Conservation (phyloP, 768 basidiomycete genomes). For the Krasilnikovozyma curviuscula region DNA sequence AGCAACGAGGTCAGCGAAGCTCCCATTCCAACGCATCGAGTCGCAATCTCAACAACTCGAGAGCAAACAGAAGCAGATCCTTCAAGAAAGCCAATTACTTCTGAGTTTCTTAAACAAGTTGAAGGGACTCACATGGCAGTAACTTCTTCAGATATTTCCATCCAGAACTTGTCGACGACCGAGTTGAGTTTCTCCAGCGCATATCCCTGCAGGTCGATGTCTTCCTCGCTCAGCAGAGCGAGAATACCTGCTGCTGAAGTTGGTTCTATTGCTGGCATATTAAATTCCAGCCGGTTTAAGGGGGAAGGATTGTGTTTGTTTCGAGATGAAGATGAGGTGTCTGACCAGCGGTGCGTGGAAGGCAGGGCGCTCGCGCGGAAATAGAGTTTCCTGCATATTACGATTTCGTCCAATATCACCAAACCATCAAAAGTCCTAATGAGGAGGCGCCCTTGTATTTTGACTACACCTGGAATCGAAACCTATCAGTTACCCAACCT, state of each 20-base stretch:
- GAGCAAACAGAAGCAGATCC: neutral
- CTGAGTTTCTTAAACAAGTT: neutral
- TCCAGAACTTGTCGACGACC: slow-evolving; percentile 89
- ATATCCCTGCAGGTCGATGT: slow-evolving; percentile 71
- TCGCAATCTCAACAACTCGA: neutral
- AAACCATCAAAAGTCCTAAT: too few relatives aligned
- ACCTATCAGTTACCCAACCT: too few relatives aligned
- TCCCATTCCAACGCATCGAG: neutral
- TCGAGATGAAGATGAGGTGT: neutral
- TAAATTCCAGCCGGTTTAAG: neutral
- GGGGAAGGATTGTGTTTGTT: neutral
- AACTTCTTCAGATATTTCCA: slow-evolving; percentile 91
- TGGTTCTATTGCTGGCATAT: neutral
- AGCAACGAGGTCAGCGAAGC: slow-evolving; percentile 3
- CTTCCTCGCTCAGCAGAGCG: slow-evolving; percentile 64
- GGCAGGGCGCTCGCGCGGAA: neutral
- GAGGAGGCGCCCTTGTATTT: too few relatives aligned
- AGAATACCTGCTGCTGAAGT: slow-evolving; percentile 61
- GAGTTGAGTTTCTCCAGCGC: slow-evolving; percentile 64
- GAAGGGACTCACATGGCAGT: slow-evolving; percentile 50
- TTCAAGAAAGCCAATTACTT: neutral
- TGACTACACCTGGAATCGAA: too few relatives aligned
- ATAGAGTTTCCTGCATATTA: slow-evolving; percentile 20
- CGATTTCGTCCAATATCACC: too few relatives aligned
- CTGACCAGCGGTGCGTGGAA: neutral